Conservation (phyloP, 2,329 filamentous ascomycete genomes). For the Lachnellula willkommii region DNA sequence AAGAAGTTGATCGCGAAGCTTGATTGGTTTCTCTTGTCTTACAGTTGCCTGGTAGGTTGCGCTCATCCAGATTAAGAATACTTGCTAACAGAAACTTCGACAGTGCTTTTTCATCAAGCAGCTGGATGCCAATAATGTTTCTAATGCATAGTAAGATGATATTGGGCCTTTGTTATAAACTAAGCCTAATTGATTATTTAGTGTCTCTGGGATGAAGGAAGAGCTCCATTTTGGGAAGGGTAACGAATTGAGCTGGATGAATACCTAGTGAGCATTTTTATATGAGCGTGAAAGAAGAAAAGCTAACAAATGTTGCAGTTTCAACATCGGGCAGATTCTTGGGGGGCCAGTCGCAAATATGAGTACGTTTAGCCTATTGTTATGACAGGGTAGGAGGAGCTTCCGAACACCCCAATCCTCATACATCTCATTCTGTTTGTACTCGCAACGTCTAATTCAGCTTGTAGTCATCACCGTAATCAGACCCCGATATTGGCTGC, state of each 20-base stretch:
- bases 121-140: conserved; percentile 42
- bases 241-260: conserved; percentile 42
- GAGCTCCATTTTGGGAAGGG: conserved; percentile 39
- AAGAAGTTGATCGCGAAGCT: conserved; percentile 42
- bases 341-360: conserved; percentile 40
- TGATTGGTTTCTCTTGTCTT: conserved; percentile 41
- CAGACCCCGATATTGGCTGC: conserved; percentile 37
- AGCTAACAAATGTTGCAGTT: conserved; percentile 9
- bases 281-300: too few species aligned
- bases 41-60: conserved; percentile 30
- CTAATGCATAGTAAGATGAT: conserved; percentile 38
- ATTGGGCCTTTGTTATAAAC: too few species aligned
- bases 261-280: conserved; percentile 31
- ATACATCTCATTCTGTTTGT: too few species aligned
- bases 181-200: too few species aligned
- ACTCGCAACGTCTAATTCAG: too few species aligned
- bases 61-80: too few species aligned
- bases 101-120: conserved; percentile 40
- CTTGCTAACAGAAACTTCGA: too few species aligned
- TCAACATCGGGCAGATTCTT: conserved; percentile 51
- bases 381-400: too few species aligned
- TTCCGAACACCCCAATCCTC: too few species aligned
- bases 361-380: not conserved
- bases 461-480: conserved; percentile 34
- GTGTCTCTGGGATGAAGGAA: conserved; percentile 41